These are phyloP conservation scores for Leishmania major DNA, from an alignment of 208 protist species.

Conservation along the genomic window DNA sequence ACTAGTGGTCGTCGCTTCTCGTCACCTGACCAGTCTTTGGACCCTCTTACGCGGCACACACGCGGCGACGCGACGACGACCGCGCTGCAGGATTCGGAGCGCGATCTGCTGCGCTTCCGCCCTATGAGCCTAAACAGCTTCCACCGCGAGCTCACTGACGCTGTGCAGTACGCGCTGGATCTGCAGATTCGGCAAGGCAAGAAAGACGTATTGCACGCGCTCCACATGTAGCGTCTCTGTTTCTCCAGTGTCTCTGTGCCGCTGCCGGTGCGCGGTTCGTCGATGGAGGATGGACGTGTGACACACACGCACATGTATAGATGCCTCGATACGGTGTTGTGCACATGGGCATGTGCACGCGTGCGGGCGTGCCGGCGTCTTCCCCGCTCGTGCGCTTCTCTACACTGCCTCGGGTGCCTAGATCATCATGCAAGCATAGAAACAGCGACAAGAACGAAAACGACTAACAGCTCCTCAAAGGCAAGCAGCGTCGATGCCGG, in stretches of 20 bases:
- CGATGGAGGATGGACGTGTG: not conserved
- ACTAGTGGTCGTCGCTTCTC: not conserved
- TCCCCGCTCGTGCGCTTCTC: not conserved
- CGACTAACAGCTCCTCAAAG: not conserved
- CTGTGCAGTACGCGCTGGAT: conserved; percentile 64
- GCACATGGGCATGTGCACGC: not conserved
- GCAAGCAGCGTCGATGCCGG: not conserved
- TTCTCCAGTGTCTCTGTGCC: not conserved
- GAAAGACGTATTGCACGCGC: conserved; percentile 46
- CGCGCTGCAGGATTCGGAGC: conserved; percentile 43
- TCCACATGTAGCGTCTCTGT: conserved; percentile 37
- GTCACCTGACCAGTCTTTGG: not conserved
- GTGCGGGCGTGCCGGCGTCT: not conserved
- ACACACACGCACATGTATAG: not conserved
- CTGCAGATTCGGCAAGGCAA: conserved; percentile 50
- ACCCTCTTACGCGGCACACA: too few species aligned
- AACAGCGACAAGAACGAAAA: not conserved
- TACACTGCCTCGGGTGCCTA: not conserved
- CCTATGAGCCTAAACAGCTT: conserved; percentile 71
- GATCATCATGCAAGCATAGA: conserved; percentile 9
- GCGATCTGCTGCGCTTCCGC: conserved; percentile 50
- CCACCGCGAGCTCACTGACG: conserved; percentile 62
- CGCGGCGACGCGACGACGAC: not conserved
- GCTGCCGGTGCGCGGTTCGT: not conserved
- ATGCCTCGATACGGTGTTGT: not conserved